Base-by-base conservation (phyloP, 129 eudicot genomes). In the Chrysanthemum seticuspe region DNA sequence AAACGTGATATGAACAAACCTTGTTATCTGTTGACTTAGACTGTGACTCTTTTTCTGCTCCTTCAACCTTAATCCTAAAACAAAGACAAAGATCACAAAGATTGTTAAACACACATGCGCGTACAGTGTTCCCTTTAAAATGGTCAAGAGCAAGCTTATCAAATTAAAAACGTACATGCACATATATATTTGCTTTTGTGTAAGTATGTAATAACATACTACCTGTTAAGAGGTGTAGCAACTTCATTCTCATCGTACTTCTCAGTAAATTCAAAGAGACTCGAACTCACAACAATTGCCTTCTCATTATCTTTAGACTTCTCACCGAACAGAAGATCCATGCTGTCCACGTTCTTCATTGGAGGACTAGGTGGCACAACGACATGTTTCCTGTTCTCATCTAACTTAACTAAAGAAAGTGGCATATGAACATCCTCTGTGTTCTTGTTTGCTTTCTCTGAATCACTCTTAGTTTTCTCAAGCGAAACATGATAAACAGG, bases 21-120 rank as follows among this genome's bases (percentile, higher is more conserved):
- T 86, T 83, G 51, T 80, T 83, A 77, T 75, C 85, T 50, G 82
- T 71, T 76, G 71, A 71, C 57, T 81, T 75, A 14, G 81, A 63
- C 63, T 27, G 64, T 62, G 64, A 79, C 47, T 6, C 61, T 67
- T 79, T 78, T 52, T 56, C 79, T 40, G 74, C 69, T 80, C 78
- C 79, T 76, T 64, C 68, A 63, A 63, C 27, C 50, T 78, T 84
- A 79, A 18, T 54, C 79, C 88, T 88, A 70, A 23, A 31, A 53
- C 11, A 25, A 18, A 49, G 3, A 53, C 27, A 74, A n/a, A 34
- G 47, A 58, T 31, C 36, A 50, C 60, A 0, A 13, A 13, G 13
- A 29, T 31, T 0, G 3, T 62, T 12, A 31, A 31, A 31, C 36
- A 31, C 1, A 31, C 36, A 31, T 31, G 36, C 34, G 34, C 44